A percentile compares a stretch with the other conserved stretches of the same genome.
These are phyloP conservation scores for Osmanthus fragrans DNA, from an alignment of 257 asterid genomes.

Conservation along the genomic window DNA sequence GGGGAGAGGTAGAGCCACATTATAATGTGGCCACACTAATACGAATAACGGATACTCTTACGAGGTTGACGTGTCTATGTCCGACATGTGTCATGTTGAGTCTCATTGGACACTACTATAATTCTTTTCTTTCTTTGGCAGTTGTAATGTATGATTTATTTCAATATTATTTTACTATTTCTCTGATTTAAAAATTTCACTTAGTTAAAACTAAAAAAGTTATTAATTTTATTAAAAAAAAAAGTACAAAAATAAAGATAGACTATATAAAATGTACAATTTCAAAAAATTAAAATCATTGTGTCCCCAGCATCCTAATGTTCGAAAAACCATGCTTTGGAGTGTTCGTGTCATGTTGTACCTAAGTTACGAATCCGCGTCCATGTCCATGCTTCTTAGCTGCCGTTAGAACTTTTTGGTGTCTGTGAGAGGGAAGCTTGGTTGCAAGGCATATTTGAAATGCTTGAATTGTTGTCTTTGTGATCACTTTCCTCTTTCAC, in stretches of 20 bases:
- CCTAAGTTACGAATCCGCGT: neutral
- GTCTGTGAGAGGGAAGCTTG: neutral
- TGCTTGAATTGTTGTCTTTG: neutral
- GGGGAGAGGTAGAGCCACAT: slow-evolving; percentile 1
- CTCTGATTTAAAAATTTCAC: neutral
- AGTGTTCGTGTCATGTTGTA: neutral
- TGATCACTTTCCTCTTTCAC: neutral
- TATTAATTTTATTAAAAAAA: neutral
- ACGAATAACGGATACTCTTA: neutral
- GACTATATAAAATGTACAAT: neutral
- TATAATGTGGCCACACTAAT: neutral
- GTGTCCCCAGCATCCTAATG: neutral
- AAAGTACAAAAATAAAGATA: neutral
- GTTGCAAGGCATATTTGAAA: neutral
- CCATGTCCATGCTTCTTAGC: neutral
- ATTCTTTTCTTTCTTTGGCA: neutral
- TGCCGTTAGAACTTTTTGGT: neutral
- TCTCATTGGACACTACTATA: neutral
- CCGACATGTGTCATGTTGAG: neutral
- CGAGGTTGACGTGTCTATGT: neutral
- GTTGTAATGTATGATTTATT: neutral
- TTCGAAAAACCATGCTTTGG: neutral
- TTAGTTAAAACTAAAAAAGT: neutral
- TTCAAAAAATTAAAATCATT: neutral
- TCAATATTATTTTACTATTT: neutral